A percentile compares a stretch with the other conserved stretches of the same genome.
Conservation (phyloP, 306 rosid genomes). For the Fragaria nilgerrensis region DNA sequence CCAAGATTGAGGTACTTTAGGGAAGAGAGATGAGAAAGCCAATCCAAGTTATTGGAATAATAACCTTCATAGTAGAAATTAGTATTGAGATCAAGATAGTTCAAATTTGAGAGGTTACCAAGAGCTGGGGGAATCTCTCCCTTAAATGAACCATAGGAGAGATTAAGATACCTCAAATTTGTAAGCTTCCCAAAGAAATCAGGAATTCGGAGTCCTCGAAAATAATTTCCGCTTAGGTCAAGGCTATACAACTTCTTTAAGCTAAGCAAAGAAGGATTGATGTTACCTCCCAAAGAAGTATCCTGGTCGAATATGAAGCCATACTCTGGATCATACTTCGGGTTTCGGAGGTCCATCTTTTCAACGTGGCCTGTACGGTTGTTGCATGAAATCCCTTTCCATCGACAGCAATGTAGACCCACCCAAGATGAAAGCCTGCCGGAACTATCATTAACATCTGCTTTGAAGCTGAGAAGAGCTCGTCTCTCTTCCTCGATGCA, state of each 20-base stretch:
- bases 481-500: neutral
- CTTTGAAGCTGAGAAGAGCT: neutral
- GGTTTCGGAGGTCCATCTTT: neutral
- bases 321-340: too few species aligned
- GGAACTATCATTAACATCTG: neutral
- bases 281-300: neutral
- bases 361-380: neutral
- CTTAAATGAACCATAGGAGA: neutral
- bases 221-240: slow-evolving; percentile 39
- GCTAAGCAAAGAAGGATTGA: slow-evolving; percentile 36
- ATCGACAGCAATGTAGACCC: neutral
- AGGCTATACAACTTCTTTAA: slow-evolving; percentile 28
- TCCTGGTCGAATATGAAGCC: too few species aligned
- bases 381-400: neutral
- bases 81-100: neutral
- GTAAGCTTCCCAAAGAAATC: slow-evolving; percentile 3
- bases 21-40: slow-evolving; percentile 21
- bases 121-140: neutral
- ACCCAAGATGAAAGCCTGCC: slow-evolving; percentile 1
- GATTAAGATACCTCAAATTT: slow-evolving; percentile 2
- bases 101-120: neutral
- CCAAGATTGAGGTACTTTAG: slow-evolving; percentile 25
- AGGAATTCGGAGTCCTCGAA: slow-evolving; percentile 23
- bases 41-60: neutral
- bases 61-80: neutral